A percentile compares a stretch with the other conserved stretches of the same genome.
Evolutionary conservation across 257 asterid species (phyloP).

Genomic region (Jacaranda copaia): DNA sequence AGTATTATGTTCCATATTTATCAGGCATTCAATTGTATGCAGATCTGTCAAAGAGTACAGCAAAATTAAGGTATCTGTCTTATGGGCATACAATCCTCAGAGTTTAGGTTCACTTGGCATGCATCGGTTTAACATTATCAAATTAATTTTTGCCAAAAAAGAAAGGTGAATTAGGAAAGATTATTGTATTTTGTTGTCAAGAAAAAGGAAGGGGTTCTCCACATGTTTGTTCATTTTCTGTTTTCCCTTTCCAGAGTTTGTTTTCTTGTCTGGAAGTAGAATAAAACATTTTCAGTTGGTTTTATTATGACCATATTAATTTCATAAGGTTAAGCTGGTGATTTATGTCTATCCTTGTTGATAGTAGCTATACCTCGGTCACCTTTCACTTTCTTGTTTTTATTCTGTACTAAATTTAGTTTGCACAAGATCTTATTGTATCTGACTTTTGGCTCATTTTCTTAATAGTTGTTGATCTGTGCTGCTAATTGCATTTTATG

Average conservation of each 20-base stretch:
- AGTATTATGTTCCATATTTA: slow-evolving; percentile 91
- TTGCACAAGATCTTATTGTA: background rate
- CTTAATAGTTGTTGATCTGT: slow-evolving; percentile 1
- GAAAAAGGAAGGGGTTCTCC: background rate
- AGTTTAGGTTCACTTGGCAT: background rate
- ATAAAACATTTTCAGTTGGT: slow-evolving; percentile 2
- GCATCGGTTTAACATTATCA: background rate
- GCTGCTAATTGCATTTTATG: slow-evolving; percentile 7
- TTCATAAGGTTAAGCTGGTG: background rate
- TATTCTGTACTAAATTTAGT: background rate
- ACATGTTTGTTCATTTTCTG: background rate
- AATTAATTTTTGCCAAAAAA: background rate
- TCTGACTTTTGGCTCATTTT: background rate
- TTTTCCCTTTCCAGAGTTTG: background rate
- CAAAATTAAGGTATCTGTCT: slow-evolving; percentile 67
- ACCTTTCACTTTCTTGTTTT: slow-evolving; percentile 10
- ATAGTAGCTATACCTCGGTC: slow-evolving; percentile 7
- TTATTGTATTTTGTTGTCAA: slow-evolving; percentile 7
- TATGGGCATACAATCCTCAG: slow-evolving; percentile 21
- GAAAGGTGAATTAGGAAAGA: background rate
- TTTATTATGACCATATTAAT: background rate
- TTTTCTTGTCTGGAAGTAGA: slow-evolving; percentile 7
- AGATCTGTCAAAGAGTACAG: slow-evolving; percentile 66
- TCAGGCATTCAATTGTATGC: slow-evolving; percentile 92
- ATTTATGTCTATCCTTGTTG: background rate